Evolutionary conservation across 2,329 filamentous ascomycete genomes (phyloP).

Genomic region (Ciborinia camelliae): DNA sequence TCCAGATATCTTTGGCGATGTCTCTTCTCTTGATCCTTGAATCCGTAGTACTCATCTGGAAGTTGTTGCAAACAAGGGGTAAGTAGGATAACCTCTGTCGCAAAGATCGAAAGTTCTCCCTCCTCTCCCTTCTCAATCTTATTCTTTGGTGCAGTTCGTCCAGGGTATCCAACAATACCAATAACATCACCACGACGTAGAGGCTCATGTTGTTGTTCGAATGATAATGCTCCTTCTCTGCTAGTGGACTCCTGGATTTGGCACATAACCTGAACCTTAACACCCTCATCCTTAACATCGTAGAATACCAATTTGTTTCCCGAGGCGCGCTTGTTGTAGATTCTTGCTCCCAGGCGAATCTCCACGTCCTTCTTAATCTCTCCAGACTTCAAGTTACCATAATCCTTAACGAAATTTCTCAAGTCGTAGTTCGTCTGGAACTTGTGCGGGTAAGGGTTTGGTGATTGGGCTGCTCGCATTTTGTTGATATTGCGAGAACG

Average conservation of each 20-base stretch:
- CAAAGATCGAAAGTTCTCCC: slow-evolving; percentile 92
- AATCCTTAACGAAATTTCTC: slow-evolving; percentile 73
- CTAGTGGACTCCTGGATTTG: slow-evolving; percentile 69
- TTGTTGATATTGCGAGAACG: slow-evolving; percentile 78
- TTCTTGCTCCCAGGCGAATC: slow-evolving; percentile 76
- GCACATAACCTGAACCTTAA: slow-evolving; percentile 87
- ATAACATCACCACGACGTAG: slow-evolving; percentile 91
- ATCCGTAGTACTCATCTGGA: slow-evolving; percentile 86
- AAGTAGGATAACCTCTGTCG: slow-evolving; percentile 77
- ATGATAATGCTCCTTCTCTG: slow-evolving; percentile 61
- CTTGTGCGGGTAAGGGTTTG: slow-evolving; percentile 89
- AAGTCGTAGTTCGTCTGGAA: slow-evolving; percentile 85
- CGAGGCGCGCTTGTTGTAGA: slow-evolving; percentile 81
- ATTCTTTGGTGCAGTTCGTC: slow-evolving; percentile 84
- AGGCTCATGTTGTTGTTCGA: slow-evolving; percentile 85
- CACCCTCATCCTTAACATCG: slow-evolving; percentile 72
- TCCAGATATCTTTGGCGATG: slow-evolving; percentile 93
- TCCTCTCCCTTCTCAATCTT: slow-evolving; percentile 74
- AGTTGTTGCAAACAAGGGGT: slow-evolving; percentile 89
- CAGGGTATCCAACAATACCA: slow-evolving; percentile 79
- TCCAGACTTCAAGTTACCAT: slow-evolving; percentile 79
- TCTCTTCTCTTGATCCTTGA: slow-evolving; percentile 92
- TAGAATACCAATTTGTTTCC: slow-evolving; percentile 90
- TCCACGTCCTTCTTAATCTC: slow-evolving; percentile 73
- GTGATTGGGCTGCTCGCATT: slow-evolving; percentile 42